Base-by-base conservation (phyloP, 176 grass and related monocot genomes). In the Thinopyrum elongatum region DNA sequence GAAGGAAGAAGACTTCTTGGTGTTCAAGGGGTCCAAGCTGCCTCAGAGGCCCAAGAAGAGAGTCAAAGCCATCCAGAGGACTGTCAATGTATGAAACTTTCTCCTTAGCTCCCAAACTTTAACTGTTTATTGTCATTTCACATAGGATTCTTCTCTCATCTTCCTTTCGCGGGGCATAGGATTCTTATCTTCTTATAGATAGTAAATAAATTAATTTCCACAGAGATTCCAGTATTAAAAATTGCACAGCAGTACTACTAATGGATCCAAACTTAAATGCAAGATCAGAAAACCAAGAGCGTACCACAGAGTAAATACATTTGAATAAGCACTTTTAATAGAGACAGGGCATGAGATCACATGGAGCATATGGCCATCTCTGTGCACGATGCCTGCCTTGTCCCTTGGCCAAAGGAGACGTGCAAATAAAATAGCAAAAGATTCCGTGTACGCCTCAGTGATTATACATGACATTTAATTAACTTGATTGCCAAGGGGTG, bases 1-100 rank as follows among this genome's bases (percentile, higher is more conserved):
- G 83, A 98, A 98, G 62, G 97, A 98, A 88, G 97, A 94, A 71
- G 97, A 98, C 79, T 98, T 98, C 79, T 77, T 92, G 71, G 82
- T 84, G 78, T 94, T 98, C 84, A 98, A 98, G 80, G 97, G 97
- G 87, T 92, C 97, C 70, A 98, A 96, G 87, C 82, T 92, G 68
- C 97, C 97, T 80, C 97, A 96, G 69, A 86, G 97, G 17, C 97
- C 97, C 46, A 98, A 96, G 71, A 98, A 98, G 80, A 83, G 97
- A 86, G 97, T 92, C n/a, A 98, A 98, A 81, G 70, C 89, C 85
- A 86, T 98, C 74, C 94, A 98, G 86, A 96, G 71, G 86, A 94
- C 88, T 15, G 86, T 98, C 41, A 95, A 96, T 42, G 97, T 98
- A 93, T 74, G 91, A 28, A 80, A 65, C 59, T 87, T 28, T 71